Evolutionary conservation across 2,329 filamentous ascomycete species (phyloP), one percentile per base, ranked within the genome.

Genomic region (Colletotrichum incanum): DNA sequence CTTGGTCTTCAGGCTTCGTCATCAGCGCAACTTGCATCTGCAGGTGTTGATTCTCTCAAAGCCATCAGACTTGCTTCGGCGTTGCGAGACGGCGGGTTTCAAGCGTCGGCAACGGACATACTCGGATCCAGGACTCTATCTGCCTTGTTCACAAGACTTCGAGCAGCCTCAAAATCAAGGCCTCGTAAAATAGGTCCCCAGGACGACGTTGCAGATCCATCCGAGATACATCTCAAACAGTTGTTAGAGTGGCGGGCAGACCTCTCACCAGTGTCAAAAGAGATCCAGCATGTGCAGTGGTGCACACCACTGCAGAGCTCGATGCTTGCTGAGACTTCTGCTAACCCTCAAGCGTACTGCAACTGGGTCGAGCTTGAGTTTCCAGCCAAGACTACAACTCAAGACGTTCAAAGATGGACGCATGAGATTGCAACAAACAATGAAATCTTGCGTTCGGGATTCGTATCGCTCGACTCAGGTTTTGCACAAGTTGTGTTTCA

Each of bases 301-400:
- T 96, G 94, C 79, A 95, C 92, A 5, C 87, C 91, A 18, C 85
- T 96, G 12, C 95, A 98, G 76, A 84, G 88, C 23, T 91, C 94
- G 1, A 97, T 98, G 94, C 85, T 98, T 20, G 86, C 89, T 0
- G 94, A 97, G 82, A 95, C 94, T 0, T 81, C 86, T 3, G 85
- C 84, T 23, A 85, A 91, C 72, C 74, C 85, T 2, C 82, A 81
- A 58, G 86, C 91, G 9, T 98, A 98, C 78, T 93, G 92, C 82
- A 98, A 98, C 76, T 92, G 91, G 84, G 84, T 96, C 14, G 88
- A 93, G 75, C 79, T 97, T 1, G 84, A 89, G n/a, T 82, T 93
- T 14, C 79, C 85, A 0, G 55, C 79, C 0, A 73, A 76, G 0
- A 77, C 84, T 41, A 76, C 77, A 1, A 45, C 79, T 1, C 74